Conservation (phyloP, 208 protist species). For the Trypanosoma platydactyli region DNA sequence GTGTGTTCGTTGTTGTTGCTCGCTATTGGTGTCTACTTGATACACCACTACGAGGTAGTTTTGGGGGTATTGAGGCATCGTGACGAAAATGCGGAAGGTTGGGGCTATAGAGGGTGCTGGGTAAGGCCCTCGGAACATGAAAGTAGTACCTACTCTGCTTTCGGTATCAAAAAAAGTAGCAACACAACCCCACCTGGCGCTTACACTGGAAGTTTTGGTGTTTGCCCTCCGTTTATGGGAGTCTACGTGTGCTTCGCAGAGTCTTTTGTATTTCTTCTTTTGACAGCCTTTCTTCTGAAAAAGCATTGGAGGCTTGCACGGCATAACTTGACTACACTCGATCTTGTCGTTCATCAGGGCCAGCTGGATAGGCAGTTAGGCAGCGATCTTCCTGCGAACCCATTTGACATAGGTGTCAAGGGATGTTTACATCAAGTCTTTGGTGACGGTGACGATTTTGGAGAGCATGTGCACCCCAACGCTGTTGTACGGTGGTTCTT, state of each 20-base stretch:
- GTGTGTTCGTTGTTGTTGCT: constrained; percentile 50
- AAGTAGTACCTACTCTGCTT: not conserved
- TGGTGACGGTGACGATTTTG: constrained; percentile 69
- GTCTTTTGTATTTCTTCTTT: constrained; percentile 66
- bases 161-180: not conserved
- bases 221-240: constrained; percentile 69
- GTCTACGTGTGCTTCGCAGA: constrained; percentile 76
- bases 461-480: constrained; percentile 39
- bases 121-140: not conserved
- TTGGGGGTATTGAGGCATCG: constrained; percentile 13
- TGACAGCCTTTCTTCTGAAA: constrained; percentile 63
- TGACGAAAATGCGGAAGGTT: not conserved
- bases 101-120: constrained; percentile 5
- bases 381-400: constrained; percentile 45
- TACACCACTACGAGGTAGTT: constrained; percentile 25
- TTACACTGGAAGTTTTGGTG: constrained; percentile 51
- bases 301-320: constrained; percentile 70
- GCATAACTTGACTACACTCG: constrained; percentile 87
- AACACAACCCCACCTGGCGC: not conserved
- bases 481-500: constrained; percentile 71
- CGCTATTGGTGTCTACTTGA: constrained; percentile 10
- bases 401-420: constrained; percentile 81
- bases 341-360: constrained; percentile 76
- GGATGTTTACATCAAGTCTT: constrained; percentile 84
- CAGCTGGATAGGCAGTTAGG: constrained; percentile 23